phyloP scores from a whole-genome alignment of 2,329 filamentous ascomycete species.

The Neofusicoccum kwambonambiense region DNA sequence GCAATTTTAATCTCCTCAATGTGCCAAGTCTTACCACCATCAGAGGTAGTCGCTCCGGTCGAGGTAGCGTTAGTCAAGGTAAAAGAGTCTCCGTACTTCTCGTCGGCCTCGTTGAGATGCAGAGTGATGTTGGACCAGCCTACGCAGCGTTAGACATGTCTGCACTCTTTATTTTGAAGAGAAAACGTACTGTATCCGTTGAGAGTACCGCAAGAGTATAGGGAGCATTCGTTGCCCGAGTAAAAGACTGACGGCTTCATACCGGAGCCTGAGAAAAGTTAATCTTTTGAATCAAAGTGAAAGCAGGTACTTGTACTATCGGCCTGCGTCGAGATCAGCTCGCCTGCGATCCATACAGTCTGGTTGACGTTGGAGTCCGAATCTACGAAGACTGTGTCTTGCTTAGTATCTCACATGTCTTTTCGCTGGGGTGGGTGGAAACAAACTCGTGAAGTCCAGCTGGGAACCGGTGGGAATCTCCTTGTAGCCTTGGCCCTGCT shows the following conservation, averaged over 20 bases:
- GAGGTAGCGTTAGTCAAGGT: constrained; percentile 7
- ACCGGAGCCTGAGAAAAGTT: neutral
- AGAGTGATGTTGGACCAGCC: constrained; percentile 20
- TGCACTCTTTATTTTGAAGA: neutral
- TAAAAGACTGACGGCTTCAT: constrained; percentile 20
- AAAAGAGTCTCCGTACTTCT: constrained; percentile 14
- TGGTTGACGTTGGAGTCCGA: constrained; percentile 9
- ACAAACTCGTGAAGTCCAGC: constrained; percentile 4
- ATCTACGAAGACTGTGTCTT: neutral
- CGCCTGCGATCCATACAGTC: constrained; percentile 10
- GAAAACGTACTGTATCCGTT: constrained; percentile 8
- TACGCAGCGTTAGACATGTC: neutral
- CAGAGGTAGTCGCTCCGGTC: constrained; percentile 9
- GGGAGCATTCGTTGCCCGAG: constrained; percentile 24
- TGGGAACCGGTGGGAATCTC: neutral
- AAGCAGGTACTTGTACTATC: neutral
- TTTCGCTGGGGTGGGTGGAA: neutral
- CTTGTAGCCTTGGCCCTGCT: neutral
- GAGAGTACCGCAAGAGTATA: constrained; percentile 14
- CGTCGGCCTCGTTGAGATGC: constrained; percentile 17
- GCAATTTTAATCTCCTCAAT: constrained; percentile 19
- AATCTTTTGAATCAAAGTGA: neutral
- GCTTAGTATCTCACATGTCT: neutral
- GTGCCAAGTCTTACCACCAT: constrained; percentile 22
- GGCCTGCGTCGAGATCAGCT: constrained; percentile 8